Evolutionary conservation across 2,329 filamentous ascomycete genomes (phyloP), one percentile per base, ranked within the genome.

Genomic region (Fusarium newnesense): DNA sequence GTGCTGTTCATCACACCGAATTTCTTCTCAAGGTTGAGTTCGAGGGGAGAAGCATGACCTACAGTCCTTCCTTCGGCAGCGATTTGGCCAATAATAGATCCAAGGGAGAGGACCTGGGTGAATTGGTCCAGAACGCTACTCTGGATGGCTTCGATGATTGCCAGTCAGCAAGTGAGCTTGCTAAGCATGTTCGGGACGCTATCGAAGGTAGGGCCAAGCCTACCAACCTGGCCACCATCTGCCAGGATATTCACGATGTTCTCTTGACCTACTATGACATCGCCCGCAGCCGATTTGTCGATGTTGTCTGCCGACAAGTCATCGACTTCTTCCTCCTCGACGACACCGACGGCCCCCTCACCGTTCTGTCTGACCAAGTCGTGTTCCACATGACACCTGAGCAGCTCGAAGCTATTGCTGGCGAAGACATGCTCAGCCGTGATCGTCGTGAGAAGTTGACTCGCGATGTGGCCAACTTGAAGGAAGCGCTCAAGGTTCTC

Each of bases 221-320:
- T 15, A 40, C 69, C 0, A 78, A 80, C 19, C 78, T 79, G 0
- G 75, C 84, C 9, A 79, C 85, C 44, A 79, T 80, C 2, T 73
- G 84, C 7, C 82, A 87, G 39, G 85, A 90, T 15, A 86, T 93
- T 9, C 88, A 92, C 62, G 87, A 93, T 66, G 87, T 88, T 3
- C 82, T 93, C 0, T 79, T 84, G 34, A 84, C 86, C 4, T 93
- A 91, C 79, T 93, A 93, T 81, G 85, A 88, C 32, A 87, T 92
- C 3, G 84, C 90, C 0, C 84, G 83, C 18, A 88, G 88, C 75
- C 86, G 90, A 0, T 92, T 94, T 64, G 85, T 92, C 4, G 91
- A 94, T 72, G 86, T 84, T 7, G 79, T 94, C 4, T 90, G 85
- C 75, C 85, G 87, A 68, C 91, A 93, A 70, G 88, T 85, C 0